These are phyloP conservation scores for Fraxinus greggii DNA, from an alignment of 305 asterid genomes.

Conservation along the genomic window DNA sequence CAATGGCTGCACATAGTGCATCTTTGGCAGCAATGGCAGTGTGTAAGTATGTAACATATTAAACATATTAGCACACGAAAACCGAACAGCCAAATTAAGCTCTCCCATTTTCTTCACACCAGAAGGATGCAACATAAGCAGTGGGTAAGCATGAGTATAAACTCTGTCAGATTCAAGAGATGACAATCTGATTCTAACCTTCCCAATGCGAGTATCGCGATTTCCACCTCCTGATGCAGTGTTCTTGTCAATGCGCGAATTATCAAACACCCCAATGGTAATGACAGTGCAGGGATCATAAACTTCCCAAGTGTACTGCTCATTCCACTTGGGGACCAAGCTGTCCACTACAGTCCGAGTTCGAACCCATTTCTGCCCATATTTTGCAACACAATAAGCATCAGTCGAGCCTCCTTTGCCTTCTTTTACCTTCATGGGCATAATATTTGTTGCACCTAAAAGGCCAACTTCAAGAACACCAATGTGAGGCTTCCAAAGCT, in stretches of 20 bases:
- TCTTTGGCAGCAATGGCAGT: conserved; percentile 15
- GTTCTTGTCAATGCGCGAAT: neutral
- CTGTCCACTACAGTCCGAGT: conserved; percentile 18
- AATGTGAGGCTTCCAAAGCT: conserved; percentile 19
- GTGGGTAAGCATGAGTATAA: conserved; percentile 20
- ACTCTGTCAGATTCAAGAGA: conserved; percentile 19
- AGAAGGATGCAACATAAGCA: conserved; percentile 16
- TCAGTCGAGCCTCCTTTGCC: conserved; percentile 12
- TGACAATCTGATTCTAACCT: conserved; percentile 18
- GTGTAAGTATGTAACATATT: conserved; percentile 14
- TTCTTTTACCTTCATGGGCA: conserved; percentile 14
- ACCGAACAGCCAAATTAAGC: conserved; percentile 17
- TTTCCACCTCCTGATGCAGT: neutral
- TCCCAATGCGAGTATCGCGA: conserved; percentile 8
- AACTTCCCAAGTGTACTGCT: conserved; percentile 26
- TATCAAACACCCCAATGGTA: conserved; percentile 17
- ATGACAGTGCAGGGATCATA: conserved; percentile 19
- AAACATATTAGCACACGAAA: conserved; percentile 2
- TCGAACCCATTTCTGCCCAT: conserved; percentile 22
- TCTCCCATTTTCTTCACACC: conserved; percentile 25
- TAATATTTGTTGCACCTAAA: conserved; percentile 13
- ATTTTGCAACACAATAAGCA: conserved; percentile 21
- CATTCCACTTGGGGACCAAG: conserved; percentile 19
- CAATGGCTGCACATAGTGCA: conserved; percentile 20
- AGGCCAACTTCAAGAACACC: conserved; percentile 20